Percentiles rank a stretch among this genome's conserved stretches.
Conservation (phyloP, 371 early-diverging fungal species). For the Haplosporangium sp. region DNA sequence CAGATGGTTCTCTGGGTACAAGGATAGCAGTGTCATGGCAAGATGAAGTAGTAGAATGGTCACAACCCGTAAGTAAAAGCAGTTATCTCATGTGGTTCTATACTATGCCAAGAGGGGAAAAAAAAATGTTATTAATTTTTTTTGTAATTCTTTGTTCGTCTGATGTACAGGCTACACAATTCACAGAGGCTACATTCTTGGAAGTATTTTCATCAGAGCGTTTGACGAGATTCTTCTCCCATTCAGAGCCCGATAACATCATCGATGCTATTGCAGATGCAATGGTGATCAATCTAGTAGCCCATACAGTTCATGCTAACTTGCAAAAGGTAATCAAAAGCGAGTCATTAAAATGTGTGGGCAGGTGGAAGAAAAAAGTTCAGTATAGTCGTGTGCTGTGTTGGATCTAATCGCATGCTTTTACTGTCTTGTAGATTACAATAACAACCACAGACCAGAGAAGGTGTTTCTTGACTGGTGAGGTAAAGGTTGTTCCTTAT, state of each 20-base stretch:
- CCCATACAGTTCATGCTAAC: slow-evolving; percentile 58
- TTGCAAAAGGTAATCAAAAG: slow-evolving; percentile 50
- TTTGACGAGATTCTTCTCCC: slow-evolving; percentile 67
- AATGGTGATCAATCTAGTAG: slow-evolving; percentile 63
- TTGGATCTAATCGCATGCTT: too few relatives aligned
- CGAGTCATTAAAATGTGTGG: too few relatives aligned
- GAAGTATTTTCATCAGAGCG: slow-evolving; percentile 64
- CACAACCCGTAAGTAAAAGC: slow-evolving; percentile 34
- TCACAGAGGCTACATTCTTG: slow-evolving; percentile 54
- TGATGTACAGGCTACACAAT: slow-evolving; percentile 34
- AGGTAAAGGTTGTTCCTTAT: slow-evolving; percentile 61
- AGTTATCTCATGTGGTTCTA: neutral
- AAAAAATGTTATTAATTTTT: too few relatives aligned
- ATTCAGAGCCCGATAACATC: slow-evolving; percentile 36
- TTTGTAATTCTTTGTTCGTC: neutral
- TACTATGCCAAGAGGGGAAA: too few relatives aligned
- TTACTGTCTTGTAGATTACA: slow-evolving; percentile 44
- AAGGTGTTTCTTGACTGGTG: slow-evolving; percentile 70
- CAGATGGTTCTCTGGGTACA: slow-evolving; percentile 47
- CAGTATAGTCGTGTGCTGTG: too few relatives aligned
- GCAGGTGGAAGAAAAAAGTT: too few relatives aligned
- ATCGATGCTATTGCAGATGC: slow-evolving; percentile 49
- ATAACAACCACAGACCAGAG: slow-evolving; percentile 71
- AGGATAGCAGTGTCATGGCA: slow-evolving; percentile 53
- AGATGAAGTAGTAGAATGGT: slow-evolving; percentile 43